Conservation (phyloP, 2,329 filamentous ascomycete species). For the Sporothrix pallida region DNA sequence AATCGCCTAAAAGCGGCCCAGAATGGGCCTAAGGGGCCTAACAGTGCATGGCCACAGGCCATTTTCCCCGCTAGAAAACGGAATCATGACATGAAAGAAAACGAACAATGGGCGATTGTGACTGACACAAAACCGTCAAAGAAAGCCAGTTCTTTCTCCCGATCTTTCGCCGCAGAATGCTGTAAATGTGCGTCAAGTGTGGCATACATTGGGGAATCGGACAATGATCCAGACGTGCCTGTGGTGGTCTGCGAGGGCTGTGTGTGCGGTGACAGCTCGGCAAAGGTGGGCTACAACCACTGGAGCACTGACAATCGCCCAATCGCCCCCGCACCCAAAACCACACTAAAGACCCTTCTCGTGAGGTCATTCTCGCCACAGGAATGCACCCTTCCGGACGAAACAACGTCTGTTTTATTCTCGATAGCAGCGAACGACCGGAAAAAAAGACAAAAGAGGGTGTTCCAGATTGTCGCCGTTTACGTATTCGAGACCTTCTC, state of each 20-base stretch:
- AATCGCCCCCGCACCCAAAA: neutral
- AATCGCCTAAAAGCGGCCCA: too few species aligned
- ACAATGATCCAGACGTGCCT: neutral
- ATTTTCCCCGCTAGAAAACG: constrained; percentile 6
- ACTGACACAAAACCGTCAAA: neutral
- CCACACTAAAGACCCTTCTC: neutral
- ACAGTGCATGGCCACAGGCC: neutral
- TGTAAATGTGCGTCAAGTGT: neutral
- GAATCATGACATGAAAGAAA: neutral
- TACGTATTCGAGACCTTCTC: neutral
- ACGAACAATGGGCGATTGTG: neutral
- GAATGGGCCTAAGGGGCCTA: neutral
- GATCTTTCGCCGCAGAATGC: neutral
- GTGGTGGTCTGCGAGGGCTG: neutral
- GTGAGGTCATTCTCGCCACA: constrained; percentile 21
- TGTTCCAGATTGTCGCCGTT: neutral
- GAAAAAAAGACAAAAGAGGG: neutral
- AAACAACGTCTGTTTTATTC: neutral
- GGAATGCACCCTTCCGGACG: neutral
- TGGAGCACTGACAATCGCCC: neutral
- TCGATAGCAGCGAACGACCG: neutral
- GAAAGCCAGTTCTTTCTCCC: neutral
- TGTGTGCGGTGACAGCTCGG: neutral
- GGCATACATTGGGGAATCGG: constrained; percentile 10
- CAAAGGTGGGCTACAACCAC: neutral